Conservation (phyloP, 2,329 filamentous ascomycete genomes). For the Alternaria arborescens region DNA sequence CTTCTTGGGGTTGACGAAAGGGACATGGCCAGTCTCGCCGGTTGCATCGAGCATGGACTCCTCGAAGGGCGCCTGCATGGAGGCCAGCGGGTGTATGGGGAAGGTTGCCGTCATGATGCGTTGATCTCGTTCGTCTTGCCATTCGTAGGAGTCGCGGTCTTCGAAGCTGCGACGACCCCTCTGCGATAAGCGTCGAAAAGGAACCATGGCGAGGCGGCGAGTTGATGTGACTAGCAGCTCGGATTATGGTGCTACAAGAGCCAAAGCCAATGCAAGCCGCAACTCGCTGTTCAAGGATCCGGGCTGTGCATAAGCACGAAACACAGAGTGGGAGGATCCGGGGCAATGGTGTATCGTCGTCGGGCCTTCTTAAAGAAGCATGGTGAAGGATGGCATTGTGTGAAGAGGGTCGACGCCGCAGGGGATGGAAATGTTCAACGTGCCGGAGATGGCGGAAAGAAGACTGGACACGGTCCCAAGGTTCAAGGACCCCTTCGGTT, state of each 20-base stretch:
- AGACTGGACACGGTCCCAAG: slow-evolving; percentile 23
- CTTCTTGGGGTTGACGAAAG: slow-evolving; percentile 54
- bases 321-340: slow-evolving; percentile 10
- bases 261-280: slow-evolving; percentile 27
- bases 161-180: slow-evolving; percentile 31
- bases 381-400: slow-evolving; percentile 32
- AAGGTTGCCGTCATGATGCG: slow-evolving; percentile 49
- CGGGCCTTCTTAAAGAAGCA: slow-evolving; percentile 31
- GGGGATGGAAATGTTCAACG: slow-evolving; percentile 21
- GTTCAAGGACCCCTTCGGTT: slow-evolving; percentile 22
- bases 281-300: slow-evolving; percentile 30
- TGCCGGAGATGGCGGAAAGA: slow-evolving; percentile 22
- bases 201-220: slow-evolving; percentile 31
- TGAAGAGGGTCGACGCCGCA: slow-evolving; percentile 18
- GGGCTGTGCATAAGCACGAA: slow-evolving; percentile 41
- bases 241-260: slow-evolving; percentile 34
- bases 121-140: slow-evolving; percentile 44
- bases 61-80: slow-evolving; percentile 82
- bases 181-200: slow-evolving; percentile 34
- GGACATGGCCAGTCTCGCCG: slow-evolving; percentile 48
- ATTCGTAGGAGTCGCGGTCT: slow-evolving; percentile 39
- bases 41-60: slow-evolving; percentile 79
- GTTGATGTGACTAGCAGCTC: slow-evolving; percentile 28
- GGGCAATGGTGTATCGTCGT: slow-evolving; percentile 12
- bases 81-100: slow-evolving; percentile 74